Evolutionary conservation across 164 flowering plant species (phyloP), one percentile per base, ranked within the genome.

Genomic region (Brasenia schreberi): DNA sequence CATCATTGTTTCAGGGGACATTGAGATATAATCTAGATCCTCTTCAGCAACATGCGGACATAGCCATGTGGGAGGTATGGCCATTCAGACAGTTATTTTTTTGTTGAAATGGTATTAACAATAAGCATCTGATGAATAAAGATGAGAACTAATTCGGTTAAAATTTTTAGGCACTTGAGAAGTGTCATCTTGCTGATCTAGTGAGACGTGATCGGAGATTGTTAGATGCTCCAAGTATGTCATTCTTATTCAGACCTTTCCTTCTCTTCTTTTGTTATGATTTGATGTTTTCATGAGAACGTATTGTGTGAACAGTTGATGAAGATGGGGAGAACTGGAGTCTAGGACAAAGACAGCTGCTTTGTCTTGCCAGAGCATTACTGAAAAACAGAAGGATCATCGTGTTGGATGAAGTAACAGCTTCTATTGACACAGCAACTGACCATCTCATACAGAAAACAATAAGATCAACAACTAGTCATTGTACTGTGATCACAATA

Each of bases 311-410:
- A 19, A 19, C 85, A 85, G 97, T 90, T 65, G 85, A 86, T 12
- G 96, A 89, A 77, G 88, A 86, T 76, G 96, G 97, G 66, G 83
- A 80, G 76, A 91, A 91, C 68, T 91, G 91, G 96, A 91, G 97
- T 67, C 80, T 88, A 19, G 97, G 96, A 62, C 93, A 88, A 64
- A 75, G 96, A 76, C 97, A 88, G 69, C 84, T 91, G 42, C 86
- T 88, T 59, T 91, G 97, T 72, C 74, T 88, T 39, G 96, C 88
- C 16, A 80, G 96, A 63, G 86, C 82, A 62, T 76, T 88, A 16
- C 76, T 91, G 16, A 85, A 88, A 73, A 85, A 74, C 76, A 79
- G 87, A 56, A 80, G 78, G 72, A 81, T 91, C 66, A 74, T 91
- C 60, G 90, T 91, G 16, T 67, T 91, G 66, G 97, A 91, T 76